A percentile compares a stretch with the other conserved stretches of the same genome.
These are phyloP conservation scores for Elsinoe ampelina DNA, from an alignment of 2,329 filamentous ascomycete species.

Conservation along the genomic window DNA sequence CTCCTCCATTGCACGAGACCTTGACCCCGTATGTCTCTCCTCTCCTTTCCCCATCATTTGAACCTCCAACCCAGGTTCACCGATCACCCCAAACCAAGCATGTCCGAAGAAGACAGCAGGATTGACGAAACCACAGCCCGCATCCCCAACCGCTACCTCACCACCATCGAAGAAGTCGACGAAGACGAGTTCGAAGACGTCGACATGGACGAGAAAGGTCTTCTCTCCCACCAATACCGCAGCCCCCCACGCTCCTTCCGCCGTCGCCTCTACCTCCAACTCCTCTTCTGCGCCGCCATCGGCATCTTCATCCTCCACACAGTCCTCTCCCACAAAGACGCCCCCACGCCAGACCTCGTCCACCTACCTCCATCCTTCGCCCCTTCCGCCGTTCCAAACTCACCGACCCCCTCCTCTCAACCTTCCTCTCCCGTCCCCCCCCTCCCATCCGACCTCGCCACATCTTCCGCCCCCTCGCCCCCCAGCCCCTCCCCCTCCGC, in stretches of 20 bases:
- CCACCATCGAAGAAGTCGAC: conserved; percentile 9
- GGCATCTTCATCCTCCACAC: conserved; percentile 8
- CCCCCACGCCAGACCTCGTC: not conserved
- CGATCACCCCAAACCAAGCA: not conserved
- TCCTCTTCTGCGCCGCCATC: conserved; percentile 5
- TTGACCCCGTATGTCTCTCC: conserved; percentile 4
- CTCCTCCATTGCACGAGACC: not conserved
- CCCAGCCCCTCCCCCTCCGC: not conserved
- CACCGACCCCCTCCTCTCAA: not conserved
- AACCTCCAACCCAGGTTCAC: not conserved
- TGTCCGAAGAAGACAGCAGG: not conserved
- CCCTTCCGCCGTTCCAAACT: not conserved
- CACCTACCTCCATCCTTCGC: not conserved
- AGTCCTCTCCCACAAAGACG: not conserved
- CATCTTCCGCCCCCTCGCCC: not conserved
- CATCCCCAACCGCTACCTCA: not conserved
- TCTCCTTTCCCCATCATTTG: conserved; percentile 2
- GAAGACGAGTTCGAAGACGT: conserved; percentile 6
- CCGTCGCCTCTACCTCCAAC: not conserved
- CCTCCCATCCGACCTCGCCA: not conserved
- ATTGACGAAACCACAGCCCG: conserved; percentile 2
- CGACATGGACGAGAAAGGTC: conserved; percentile 11
- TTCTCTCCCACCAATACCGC: conserved; percentile 1
- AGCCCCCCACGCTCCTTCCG: not conserved
- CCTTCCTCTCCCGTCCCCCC: not conserved